phyloP scores from a whole-genome alignment of 305 asterid species.

The Solanum hybrid region DNA sequence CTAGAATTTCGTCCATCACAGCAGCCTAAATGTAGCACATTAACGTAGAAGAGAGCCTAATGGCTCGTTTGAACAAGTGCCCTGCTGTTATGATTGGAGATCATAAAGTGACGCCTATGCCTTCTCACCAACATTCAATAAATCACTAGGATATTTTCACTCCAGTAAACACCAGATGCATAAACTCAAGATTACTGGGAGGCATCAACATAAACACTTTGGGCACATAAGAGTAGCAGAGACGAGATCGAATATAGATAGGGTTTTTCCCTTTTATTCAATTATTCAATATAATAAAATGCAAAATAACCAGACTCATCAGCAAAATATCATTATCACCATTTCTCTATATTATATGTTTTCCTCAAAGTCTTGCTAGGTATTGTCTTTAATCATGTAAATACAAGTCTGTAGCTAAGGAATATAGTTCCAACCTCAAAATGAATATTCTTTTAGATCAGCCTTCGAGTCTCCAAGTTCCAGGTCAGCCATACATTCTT shows the following conservation, averaged over 20 bases:
- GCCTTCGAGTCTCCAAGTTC: conserved; percentile 44
- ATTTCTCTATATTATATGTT: not conserved
- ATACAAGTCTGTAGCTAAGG: not conserved
- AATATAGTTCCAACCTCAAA: conserved; percentile 21
- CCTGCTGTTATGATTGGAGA: not conserved
- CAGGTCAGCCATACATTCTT: conserved; percentile 57
- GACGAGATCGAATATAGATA: not conserved
- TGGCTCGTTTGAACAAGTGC: not conserved
- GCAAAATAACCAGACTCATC: not conserved
- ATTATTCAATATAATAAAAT: not conserved
- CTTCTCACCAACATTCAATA: not conserved
- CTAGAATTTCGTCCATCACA: not conserved
- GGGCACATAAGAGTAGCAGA: not conserved
- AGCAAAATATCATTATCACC: not conserved
- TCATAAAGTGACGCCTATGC: not conserved
- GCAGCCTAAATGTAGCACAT: not conserved
- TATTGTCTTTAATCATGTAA: not conserved
- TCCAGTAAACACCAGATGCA: not conserved
- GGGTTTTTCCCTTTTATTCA: not conserved
- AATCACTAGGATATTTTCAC: not conserved
- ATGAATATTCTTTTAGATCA: conserved; percentile 65
- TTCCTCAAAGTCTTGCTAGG: not conserved
- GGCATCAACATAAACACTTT: not conserved
- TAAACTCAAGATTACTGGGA: not conserved
- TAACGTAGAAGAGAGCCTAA: not conserved